Evolutionary conservation across 192 early-diverging fungal species (phyloP).

Genomic region (Gaertneriomyces sp.): DNA sequence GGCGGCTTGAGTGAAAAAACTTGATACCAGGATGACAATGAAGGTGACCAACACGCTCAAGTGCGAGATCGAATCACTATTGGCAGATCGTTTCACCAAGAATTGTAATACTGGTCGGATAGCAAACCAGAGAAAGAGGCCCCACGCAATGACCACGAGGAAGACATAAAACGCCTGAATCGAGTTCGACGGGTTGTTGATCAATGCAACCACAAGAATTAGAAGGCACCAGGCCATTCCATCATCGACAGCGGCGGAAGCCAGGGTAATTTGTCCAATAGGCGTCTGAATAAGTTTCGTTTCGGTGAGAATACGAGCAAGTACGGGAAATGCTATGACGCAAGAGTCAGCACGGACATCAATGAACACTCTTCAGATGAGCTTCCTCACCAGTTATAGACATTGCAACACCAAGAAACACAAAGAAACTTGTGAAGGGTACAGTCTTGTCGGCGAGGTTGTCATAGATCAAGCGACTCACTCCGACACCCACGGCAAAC

Average conservation of each 20-base stretch:
- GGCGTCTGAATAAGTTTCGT: slow-evolving; percentile 73
- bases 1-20: slow-evolving; percentile 79
- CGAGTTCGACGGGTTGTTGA: slow-evolving; percentile 72
- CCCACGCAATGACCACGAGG: slow-evolving; percentile 65
- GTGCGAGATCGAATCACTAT: slow-evolving; percentile 35
- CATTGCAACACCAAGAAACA: slow-evolving; percentile 89
- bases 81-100: slow-evolving; percentile 27
- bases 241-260: slow-evolving; percentile 86
- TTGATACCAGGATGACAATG: slow-evolving; percentile 64
- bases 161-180: slow-evolving; percentile 81
- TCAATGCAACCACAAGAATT: slow-evolving; percentile 76
- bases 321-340: slow-evolving; percentile 79
- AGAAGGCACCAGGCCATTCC: slow-evolving; percentile 77
- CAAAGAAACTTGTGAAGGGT: slow-evolving; percentile 57
- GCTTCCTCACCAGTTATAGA: slow-evolving; percentile 61
- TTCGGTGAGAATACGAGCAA: slow-evolving; percentile 91
- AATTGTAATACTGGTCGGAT: slow-evolving; percentile 60
- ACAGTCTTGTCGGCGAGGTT: slow-evolving; percentile 24
- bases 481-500: slow-evolving; percentile 72
- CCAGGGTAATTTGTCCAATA: slow-evolving; percentile 78
- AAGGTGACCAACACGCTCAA: slow-evolving; percentile 71
- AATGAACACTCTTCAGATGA: slow-evolving; percentile 36
- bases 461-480: slow-evolving; percentile 48
- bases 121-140: slow-evolving; percentile 63
- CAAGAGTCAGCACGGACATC: slow-evolving; percentile 38